phyloP scores from a whole-genome alignment of 345 rosid genomes.

The Melaleuca alternifolia region DNA sequence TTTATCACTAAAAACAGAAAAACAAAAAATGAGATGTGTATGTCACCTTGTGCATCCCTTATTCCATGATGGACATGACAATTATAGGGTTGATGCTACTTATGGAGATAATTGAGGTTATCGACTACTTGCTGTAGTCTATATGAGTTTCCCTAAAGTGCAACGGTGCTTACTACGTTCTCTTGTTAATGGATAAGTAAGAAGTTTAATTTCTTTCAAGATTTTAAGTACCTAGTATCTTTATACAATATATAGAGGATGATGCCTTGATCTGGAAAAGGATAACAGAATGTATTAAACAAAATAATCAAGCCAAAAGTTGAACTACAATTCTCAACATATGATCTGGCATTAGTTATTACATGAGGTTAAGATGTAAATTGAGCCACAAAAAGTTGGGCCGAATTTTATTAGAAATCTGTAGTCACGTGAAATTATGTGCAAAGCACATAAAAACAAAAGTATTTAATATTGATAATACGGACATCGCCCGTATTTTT shows the following conservation, averaged over 20 bases:
- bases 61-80: no score
- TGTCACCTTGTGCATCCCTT: accelerated
- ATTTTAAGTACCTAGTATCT: background rate
- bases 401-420: background rate
- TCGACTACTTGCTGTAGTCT: no score
- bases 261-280: background rate
- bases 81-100: no score
- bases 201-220: no score
- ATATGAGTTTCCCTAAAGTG: no score
- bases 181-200: background rate
- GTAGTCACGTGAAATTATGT: no score
- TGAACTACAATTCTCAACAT: no score
- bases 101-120: no score
- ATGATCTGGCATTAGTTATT: background rate
- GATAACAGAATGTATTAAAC: background rate
- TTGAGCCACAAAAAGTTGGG: background rate
- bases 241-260: background rate
- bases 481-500: no score
- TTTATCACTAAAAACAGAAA: background rate
- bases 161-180: no score
- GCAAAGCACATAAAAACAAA: no score
- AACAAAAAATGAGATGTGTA: background rate
- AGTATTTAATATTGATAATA: no score
- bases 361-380: background rate
- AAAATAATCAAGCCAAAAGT: background rate